Percentiles rank a stretch among this genome's conserved stretches.
Conservation (phyloP, 2,329 filamentous ascomycete species). For the Verticillium klebahnii region DNA sequence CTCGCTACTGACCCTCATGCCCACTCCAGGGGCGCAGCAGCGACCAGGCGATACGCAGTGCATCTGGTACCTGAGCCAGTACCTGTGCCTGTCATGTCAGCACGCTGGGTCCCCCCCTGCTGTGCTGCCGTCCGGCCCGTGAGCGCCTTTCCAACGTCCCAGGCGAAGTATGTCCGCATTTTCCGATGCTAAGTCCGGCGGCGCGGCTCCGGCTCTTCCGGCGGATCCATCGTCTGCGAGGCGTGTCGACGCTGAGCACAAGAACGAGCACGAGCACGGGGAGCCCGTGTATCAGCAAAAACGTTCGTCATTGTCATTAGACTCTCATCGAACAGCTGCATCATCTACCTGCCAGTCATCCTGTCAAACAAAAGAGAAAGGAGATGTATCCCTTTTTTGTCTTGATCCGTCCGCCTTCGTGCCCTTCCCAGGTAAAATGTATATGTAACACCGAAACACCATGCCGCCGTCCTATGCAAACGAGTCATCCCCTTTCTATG, state of each 20-base stretch:
- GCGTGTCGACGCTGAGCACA: neutral
- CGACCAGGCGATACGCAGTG: neutral
- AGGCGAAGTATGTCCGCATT: neutral
- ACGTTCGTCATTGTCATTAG: neutral
- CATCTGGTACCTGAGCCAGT: neutral
- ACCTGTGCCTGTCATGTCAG: no score
- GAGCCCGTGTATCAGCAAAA: neutral
- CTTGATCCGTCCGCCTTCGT: neutral
- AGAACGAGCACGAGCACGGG: neutral
- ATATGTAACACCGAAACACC: constrained; percentile 12
- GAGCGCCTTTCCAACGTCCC: no score
- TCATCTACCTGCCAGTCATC: neutral
- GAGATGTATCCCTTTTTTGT: neutral
- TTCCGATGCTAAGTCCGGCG: neutral
- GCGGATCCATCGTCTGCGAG: neutral
- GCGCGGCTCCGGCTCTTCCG: neutral
- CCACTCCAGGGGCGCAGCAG: neutral
- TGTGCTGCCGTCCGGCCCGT: neutral
- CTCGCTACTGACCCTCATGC: neutral
- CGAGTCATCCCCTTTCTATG: constrained; percentile 1
- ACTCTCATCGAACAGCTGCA: no score
- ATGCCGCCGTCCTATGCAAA: constrained; percentile 9
- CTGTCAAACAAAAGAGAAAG: neutral
- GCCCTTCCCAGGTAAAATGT: constrained; percentile 1
- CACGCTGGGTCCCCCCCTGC: no score